A percentile compares a stretch with the other conserved stretches of the same genome.
phyloP scores from a whole-genome alignment of 192 early-diverging fungal species.

The Linnemannia schmuckeri region DNA sequence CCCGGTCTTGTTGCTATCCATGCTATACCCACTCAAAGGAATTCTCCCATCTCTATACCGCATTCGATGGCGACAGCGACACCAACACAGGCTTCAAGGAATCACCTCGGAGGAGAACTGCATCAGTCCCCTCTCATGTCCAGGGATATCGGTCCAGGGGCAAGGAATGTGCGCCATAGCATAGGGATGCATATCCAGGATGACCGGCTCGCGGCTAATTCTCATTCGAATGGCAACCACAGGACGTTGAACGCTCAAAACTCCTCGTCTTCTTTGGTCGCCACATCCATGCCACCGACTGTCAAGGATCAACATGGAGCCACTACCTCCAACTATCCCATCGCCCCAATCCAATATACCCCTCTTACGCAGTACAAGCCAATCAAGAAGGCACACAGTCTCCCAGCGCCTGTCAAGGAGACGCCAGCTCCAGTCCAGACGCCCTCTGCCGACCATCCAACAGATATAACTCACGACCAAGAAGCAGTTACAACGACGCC shows the following conservation, averaged over 20 bases:
- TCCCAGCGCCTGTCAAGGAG: constrained; percentile 11
- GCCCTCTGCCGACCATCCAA: not conserved
- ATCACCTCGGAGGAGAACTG: not conserved
- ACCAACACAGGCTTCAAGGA: constrained; percentile 16
- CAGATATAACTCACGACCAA: not conserved
- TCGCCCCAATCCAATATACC: constrained; percentile 53
- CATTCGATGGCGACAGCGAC: constrained; percentile 16
- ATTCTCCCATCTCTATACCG: constrained; percentile 1
- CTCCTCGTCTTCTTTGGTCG: constrained; percentile 40
- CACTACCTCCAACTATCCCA: constrained; percentile 21
- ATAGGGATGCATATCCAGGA: constrained; percentile 10
- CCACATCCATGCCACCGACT: not conserved
- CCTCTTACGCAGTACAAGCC: constrained; percentile 39
- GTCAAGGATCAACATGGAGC: constrained; percentile 6
- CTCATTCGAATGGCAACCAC: constrained; percentile 5
- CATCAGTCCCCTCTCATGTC: constrained; percentile 12
- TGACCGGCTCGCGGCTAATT: constrained; percentile 6
- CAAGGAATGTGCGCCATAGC: constrained; percentile 18
- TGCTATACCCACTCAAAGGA: constrained; percentile 28
- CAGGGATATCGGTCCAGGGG: constrained; percentile 4
- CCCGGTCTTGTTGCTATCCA: not conserved
- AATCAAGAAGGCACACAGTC: constrained; percentile 30
- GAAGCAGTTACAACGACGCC: not conserved
- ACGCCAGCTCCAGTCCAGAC: not conserved
- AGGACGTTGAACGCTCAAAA: constrained; percentile 31